phyloP scores from a whole-genome alignment of 2,329 filamentous ascomycete genomes.

The Exserohilum turcica region DNA sequence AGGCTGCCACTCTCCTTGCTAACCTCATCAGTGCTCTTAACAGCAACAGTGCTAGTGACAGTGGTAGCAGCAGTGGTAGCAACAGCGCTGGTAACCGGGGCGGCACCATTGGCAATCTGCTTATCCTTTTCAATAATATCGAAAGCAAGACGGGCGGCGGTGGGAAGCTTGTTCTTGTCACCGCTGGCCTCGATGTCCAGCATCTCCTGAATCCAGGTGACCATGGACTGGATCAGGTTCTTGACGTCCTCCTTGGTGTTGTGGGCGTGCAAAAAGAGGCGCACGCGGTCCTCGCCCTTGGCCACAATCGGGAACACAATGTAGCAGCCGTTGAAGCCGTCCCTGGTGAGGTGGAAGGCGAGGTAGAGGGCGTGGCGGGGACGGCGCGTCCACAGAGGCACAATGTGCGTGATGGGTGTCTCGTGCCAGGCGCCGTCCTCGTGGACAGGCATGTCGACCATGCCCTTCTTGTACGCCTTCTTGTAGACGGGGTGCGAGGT shows the following conservation, averaged over 20 bases:
- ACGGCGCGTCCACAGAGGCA: constrained; percentile 7
- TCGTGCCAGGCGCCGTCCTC: constrained; percentile 7
- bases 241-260: constrained; percentile 56
- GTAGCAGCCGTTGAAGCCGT: neutral
- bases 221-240: constrained; percentile 29
- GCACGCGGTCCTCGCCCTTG: constrained; percentile 4
- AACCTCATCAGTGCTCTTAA: neutral
- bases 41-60: neutral
- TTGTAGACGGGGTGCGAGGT: constrained; percentile 7
- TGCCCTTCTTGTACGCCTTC: constrained; percentile 7
- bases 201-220: constrained; percentile 38
- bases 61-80: too few relatives aligned
- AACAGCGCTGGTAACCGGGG: too few relatives aligned
- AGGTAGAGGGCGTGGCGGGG: constrained; percentile 3
- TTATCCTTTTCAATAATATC: neutral
- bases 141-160: neutral
- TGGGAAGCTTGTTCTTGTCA: neutral
- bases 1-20: neutral
- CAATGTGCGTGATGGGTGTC: constrained; percentile 9
- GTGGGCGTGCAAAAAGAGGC: constrained; percentile 38
- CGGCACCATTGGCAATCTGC: neutral
- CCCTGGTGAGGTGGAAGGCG: constrained; percentile 38
- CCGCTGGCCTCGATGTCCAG: constrained; percentile 13
- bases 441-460: constrained; percentile 12
- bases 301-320: constrained; percentile 11